Conservation (phyloP, 495 filamentous ascomycete genomes). For the Neurospora sp. region DNA sequence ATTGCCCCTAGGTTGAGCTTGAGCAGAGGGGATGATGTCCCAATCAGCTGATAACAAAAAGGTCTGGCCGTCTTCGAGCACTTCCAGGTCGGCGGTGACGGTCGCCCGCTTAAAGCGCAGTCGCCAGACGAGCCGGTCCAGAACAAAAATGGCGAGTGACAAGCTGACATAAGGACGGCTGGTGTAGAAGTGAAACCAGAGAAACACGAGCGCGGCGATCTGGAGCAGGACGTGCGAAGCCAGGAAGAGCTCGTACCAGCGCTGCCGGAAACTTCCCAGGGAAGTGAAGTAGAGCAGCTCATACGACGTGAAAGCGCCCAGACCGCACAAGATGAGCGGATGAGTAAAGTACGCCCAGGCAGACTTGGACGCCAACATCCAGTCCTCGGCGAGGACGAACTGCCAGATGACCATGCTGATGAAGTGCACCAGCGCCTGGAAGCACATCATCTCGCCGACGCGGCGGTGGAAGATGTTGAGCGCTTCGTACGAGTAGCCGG, state of each 20-base stretch:
- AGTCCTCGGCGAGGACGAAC: conserved; percentile 21
- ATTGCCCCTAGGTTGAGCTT: not conserved
- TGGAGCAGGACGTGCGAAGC: conserved; percentile 42
- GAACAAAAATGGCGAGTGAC: conserved; percentile 40
- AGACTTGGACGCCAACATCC: conserved; percentile 10
- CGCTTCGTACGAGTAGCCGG: conserved; percentile 53
- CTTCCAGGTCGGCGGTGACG: conserved; percentile 32
- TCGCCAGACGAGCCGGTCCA: conserved; percentile 49
- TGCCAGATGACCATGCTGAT: conserved; percentile 35
- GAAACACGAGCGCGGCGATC: conserved; percentile 36
- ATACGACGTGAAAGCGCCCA: conserved; percentile 42
- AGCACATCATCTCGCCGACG: conserved; percentile 18
- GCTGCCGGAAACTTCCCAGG: conserved; percentile 15
- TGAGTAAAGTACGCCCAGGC: conserved; percentile 16
- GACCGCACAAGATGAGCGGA: conserved; percentile 23
- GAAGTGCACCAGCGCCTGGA: conserved; percentile 26
- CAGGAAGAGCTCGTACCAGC: conserved; percentile 23
- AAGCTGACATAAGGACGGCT: conserved; percentile 14
- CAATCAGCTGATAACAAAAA: conserved; percentile 34
- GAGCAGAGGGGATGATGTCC: conserved; percentile 15
- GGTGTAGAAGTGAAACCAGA: conserved; percentile 44
- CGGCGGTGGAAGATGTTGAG: conserved; percentile 51
- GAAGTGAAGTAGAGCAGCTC: conserved; percentile 45
- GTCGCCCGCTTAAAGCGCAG: conserved; percentile 33
- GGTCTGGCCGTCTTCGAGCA: conserved; percentile 34